phyloP scores from a whole-genome alignment of 371 early-diverging fungal genomes.

The Synchytrium microbalum region DNA sequence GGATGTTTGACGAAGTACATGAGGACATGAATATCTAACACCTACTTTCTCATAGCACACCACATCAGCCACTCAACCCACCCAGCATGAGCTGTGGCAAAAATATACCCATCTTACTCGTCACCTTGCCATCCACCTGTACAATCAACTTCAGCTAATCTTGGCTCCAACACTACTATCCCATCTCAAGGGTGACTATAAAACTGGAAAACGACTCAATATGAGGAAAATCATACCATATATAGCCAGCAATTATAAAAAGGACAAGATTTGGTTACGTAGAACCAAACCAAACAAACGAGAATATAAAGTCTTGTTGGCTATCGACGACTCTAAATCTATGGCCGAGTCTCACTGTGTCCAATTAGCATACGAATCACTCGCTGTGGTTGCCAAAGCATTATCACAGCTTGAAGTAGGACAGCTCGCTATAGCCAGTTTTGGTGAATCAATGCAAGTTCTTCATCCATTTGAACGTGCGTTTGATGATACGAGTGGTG shows the following conservation, averaged over 20 bases:
- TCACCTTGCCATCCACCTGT: conserved; percentile 80
- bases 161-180: conserved; percentile 95
- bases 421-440: conserved; percentile 77
- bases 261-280: conserved; percentile 99
- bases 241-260: conserved; percentile 97
- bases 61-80: too few species aligned
- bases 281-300: conserved; percentile 96
- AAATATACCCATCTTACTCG: conserved; percentile 72
- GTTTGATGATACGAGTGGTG: conserved; percentile 84
- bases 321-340: conserved; percentile 97
- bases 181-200: conserved; percentile 97
- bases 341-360: conserved; percentile 88
- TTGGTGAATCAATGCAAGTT: conserved; percentile 80
- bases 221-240: conserved; percentile 99
- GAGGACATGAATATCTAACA: too few species aligned
- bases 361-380: conserved; percentile 86
- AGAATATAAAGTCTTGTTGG: conserved; percentile 96
- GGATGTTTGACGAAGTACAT: conserved; percentile 59
- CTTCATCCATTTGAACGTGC: conserved; percentile 89
- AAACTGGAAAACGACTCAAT: conserved; percentile 98
- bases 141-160: conserved; percentile 93
- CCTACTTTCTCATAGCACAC: too few species aligned
- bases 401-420: conserved; percentile 91
- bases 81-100: too few species aligned
- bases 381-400: conserved; percentile 86